These are phyloP conservation scores for Solanum verrucosum DNA, from an alignment of 257 asterid genomes.

Conservation along the genomic window DNA sequence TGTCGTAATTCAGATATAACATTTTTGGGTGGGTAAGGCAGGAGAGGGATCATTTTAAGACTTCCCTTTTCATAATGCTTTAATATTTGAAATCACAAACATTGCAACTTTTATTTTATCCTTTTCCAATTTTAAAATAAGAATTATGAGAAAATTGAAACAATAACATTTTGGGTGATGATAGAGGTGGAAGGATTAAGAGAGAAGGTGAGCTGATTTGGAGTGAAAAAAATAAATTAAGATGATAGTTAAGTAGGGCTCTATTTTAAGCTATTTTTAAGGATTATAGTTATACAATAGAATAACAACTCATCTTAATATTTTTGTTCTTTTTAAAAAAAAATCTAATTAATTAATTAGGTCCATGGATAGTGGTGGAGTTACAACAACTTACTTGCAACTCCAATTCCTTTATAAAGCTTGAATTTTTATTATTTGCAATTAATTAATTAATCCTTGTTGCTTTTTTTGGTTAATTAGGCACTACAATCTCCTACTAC, in stretches of 20 bases:
- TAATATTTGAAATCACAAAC: too few species aligned
- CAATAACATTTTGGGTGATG: background rate
- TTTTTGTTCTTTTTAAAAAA: background rate
- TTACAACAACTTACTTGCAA: background rate
- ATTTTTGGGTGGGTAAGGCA: too few species aligned
- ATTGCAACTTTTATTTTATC: too few species aligned
- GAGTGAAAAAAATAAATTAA: background rate
- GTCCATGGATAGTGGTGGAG: background rate
- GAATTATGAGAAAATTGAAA: background rate
- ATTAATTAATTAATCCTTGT: background rate
- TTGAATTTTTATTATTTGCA: background rate
- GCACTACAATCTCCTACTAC: slow-evolving; percentile 63
- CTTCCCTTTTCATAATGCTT: background rate
- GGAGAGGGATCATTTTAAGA: too few species aligned
- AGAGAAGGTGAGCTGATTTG: background rate
- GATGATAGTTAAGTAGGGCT: background rate
- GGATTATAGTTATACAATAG: background rate
- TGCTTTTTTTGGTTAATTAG: background rate
- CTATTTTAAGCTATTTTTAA: background rate
- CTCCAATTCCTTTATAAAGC: background rate
- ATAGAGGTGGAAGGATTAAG: too few species aligned
- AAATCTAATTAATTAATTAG: background rate
- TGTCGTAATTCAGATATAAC: too few species aligned
- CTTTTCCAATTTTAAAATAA: background rate
- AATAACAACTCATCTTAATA: background rate